Evolutionary conservation across 495 filamentous ascomycete species (phyloP).

Genomic region (Paragyromitra xinjiangensis): DNA sequence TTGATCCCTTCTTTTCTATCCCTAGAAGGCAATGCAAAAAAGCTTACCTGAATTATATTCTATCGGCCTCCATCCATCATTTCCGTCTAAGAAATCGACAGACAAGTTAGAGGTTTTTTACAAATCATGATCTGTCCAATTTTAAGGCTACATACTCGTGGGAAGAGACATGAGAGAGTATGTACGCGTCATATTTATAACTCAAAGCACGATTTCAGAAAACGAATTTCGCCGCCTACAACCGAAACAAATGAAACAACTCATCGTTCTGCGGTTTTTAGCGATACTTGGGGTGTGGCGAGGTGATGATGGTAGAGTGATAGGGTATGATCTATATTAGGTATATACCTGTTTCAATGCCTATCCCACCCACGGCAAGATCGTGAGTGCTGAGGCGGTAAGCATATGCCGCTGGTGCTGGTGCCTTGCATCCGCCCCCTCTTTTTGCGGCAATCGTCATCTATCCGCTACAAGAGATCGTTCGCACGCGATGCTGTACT

Average conservation of each 20-base stretch:
- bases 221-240: slow-evolving; percentile 22
- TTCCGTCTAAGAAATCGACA: not conserved
- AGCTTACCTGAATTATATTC: slow-evolving; percentile 9
- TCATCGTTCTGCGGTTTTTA: slow-evolving; percentile 11
- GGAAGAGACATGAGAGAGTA: slow-evolving; percentile 11
- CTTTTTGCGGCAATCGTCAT: slow-evolving; percentile 30
- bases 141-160: slow-evolving; percentile 8
- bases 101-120: not conserved
- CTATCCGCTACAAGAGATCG: slow-evolving; percentile 47
- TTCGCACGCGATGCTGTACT: slow-evolving; percentile 43
- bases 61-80: too few relatives aligned
- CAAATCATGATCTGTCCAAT: slow-evolving; percentile 8
- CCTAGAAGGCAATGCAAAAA: slow-evolving; percentile 2
- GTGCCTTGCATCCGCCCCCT: slow-evolving; percentile 34
- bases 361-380: slow-evolving; percentile 36
- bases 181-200: slow-evolving; percentile 5
- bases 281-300: slow-evolving; percentile 29
- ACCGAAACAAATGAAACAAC: slow-evolving; percentile 13
- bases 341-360: slow-evolving; percentile 10
- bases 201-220: slow-evolving; percentile 6
- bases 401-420: slow-evolving; percentile 15
- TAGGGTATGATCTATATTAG: not conserved
- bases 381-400: slow-evolving; percentile 24
- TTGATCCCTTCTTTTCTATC: not conserved
- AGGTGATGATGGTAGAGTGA: slow-evolving; percentile 5